A percentile compares a stretch with the other conserved stretches of the same genome.
Evolutionary conservation across 23 red algal genomes (phyloP).

Genomic region (Agarophyton chilense): DNA sequence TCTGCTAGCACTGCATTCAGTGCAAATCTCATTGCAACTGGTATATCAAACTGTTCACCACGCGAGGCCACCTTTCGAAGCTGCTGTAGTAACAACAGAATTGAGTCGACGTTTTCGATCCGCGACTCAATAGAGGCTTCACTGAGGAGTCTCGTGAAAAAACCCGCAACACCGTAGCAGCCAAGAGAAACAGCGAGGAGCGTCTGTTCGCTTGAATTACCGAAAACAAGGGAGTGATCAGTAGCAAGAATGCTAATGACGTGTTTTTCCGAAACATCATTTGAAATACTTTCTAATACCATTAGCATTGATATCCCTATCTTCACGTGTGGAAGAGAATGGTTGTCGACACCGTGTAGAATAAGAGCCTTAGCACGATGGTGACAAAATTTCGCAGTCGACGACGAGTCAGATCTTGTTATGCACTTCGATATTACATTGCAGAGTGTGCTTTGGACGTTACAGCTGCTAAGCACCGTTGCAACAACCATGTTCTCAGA

Average conservation of each 20-base stretch:
- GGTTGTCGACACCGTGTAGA: neutral
- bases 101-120: neutral
- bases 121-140: neutral
- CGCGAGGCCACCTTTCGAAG: conserved; percentile 3
- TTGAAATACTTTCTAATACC: neutral
- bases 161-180: conserved; percentile 42
- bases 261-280: neutral
- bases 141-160: neutral
- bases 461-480: neutral
- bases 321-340: conserved; percentile 10
- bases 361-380: neutral
- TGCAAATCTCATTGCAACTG: conserved; percentile 21
- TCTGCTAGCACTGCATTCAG: conserved; percentile 29
- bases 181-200: conserved; percentile 20
- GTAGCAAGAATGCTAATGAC: neutral
- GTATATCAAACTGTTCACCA: conserved; percentile 22
- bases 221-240: neutral
- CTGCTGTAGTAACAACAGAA: neutral
- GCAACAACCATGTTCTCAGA: conserved; percentile 1
- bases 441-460: conserved; percentile 1
- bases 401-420: neutral
- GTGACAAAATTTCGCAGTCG: neutral
- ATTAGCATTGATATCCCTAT: conserved; percentile 22
- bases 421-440: neutral
- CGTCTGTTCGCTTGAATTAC: neutral